These are phyloP conservation scores for Epichloe festucae DNA, from an alignment of 2,329 filamentous ascomycete species.

Conservation along the genomic window DNA sequence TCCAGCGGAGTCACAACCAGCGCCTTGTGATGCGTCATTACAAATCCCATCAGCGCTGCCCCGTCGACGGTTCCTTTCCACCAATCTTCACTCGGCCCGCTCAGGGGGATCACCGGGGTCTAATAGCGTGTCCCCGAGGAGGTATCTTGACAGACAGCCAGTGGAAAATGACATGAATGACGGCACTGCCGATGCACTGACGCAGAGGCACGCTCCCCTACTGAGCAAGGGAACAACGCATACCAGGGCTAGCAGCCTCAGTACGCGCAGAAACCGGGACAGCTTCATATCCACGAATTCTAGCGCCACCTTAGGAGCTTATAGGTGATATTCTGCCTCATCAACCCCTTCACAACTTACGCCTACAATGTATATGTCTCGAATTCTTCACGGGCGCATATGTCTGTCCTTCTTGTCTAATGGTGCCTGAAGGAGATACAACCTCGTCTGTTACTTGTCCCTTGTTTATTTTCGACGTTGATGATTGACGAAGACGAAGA, in stretches of 20 bases:
- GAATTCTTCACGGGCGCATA: background rate
- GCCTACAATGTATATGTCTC: conserved; percentile 11
- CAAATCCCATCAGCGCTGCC: conserved; percentile 35
- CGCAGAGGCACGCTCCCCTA: conserved; percentile 17
- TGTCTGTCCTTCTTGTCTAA: background rate
- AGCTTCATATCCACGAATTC: conserved; percentile 23
- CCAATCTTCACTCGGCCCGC: conserved; percentile 32
- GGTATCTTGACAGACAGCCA: conserved; percentile 35
- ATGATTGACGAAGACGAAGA: conserved; percentile 13
- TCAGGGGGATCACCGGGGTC: conserved; percentile 28
- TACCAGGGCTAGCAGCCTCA: conserved; percentile 33
- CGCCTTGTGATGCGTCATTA: conserved; percentile 20
- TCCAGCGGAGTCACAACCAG: conserved; percentile 18
- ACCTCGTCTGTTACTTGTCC: conserved; percentile 6
- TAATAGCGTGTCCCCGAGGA: conserved; percentile 26
- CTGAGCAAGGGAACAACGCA: conserved; percentile 29
- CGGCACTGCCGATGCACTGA: background rate
- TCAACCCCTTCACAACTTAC: conserved; percentile 13
- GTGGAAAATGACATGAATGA: conserved; percentile 24
- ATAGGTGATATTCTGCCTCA: conserved; percentile 29
- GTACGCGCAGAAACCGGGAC: conserved; percentile 29
- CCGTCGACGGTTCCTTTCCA: conserved; percentile 38
- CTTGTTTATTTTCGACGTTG: conserved; percentile 9
- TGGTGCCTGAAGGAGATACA: background rate
- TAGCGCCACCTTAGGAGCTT: conserved; percentile 27